These are phyloP conservation scores for Eucalyptus sideroxylon DNA, from an alignment of 345 rosid genomes.

Conservation along the genomic window DNA sequence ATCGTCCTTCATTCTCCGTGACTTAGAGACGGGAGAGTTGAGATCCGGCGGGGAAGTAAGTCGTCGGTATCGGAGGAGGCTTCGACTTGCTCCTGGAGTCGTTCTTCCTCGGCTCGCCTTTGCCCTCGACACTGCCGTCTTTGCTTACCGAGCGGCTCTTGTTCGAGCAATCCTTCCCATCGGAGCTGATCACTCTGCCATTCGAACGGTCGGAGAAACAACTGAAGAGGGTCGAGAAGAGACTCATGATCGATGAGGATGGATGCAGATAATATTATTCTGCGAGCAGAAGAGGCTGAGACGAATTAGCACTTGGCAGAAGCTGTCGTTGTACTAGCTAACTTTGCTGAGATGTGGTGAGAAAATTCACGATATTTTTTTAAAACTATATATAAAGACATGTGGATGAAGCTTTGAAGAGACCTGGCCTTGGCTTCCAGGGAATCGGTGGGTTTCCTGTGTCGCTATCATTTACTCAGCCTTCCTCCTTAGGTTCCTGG, in stretches of 20 bases:
- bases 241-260: background rate
- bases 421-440: background rate
- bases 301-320: background rate
- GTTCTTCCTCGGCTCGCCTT: background rate
- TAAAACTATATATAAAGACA: background rate
- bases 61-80: background rate
- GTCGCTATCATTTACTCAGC: background rate
- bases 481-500: background rate
- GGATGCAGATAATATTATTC: no score
- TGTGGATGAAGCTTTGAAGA: background rate
- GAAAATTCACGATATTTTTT: background rate
- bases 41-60: conserved; percentile 5
- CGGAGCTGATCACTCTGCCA: background rate
- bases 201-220: conserved; percentile 1
- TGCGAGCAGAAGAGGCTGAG: background rate
- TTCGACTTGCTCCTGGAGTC: background rate
- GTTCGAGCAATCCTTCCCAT: background rate
- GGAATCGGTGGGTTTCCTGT: background rate
- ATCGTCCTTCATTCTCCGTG: background rate
- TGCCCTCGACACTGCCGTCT: background rate
- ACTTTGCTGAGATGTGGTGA: background rate
- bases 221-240: background rate
- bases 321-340: background rate
- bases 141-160: background rate
- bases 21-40: background rate